phyloP scores from a whole-genome alignment of 345 rosid genomes.

The Rhodamnia argentea region DNA sequence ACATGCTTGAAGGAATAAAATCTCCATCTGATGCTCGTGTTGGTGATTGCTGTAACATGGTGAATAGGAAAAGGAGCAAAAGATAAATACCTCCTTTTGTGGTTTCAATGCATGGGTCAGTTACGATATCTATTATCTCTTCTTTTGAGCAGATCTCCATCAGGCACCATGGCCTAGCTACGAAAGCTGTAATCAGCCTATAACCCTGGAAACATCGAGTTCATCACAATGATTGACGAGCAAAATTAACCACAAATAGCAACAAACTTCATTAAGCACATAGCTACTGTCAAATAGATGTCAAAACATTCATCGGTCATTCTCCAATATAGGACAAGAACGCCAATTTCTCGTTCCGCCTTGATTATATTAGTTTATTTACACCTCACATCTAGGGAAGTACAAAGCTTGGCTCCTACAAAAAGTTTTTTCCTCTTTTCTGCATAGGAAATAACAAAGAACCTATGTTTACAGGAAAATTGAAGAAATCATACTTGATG shows the following conservation, averaged over 20 bases:
- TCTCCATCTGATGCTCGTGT: background rate
- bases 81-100: conserved; percentile 55
- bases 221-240: background rate
- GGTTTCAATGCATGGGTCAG: conserved; percentile 55
- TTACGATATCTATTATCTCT: conserved; percentile 55
- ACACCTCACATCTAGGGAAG: background rate
- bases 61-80: background rate
- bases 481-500: background rate
- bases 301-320: background rate
- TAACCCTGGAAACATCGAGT: conserved; percentile 48
- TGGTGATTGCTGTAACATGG: background rate
- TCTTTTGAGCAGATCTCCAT: conserved; percentile 68
- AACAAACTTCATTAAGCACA: background rate
- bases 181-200: conserved; percentile 65
- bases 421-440: background rate
- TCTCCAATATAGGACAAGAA: background rate
- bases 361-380: background rate
- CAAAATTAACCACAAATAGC: background rate
- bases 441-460: background rate
- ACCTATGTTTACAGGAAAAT: background rate
- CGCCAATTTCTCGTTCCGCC: background rate
- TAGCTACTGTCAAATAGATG: background rate
- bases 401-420: background rate
- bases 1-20: background rate
- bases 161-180: conserved; percentile 75